Evolutionary conservation across 768 basidiomycete species (phyloP).

Genomic region (Lactifluus pinguis): DNA sequence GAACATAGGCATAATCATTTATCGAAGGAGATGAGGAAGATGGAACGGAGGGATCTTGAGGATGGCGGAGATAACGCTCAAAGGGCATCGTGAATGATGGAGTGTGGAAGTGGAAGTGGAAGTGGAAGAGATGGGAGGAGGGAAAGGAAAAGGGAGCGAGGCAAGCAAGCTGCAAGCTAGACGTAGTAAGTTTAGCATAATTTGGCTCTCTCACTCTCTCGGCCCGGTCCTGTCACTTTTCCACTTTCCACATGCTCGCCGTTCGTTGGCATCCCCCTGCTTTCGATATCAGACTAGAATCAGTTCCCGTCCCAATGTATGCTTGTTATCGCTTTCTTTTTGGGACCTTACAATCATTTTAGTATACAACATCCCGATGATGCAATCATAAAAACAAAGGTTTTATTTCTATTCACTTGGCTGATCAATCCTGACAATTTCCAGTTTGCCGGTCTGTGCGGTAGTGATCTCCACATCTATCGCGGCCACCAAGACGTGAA

Average conservation of each 20-base stretch:
- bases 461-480: constrained; percentile 70
- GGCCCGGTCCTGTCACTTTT: constrained; percentile 29
- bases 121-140: neutral
- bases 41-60: constrained; percentile 2
- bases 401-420: constrained; percentile 16
- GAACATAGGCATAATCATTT: constrained; percentile 9
- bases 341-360: neutral
- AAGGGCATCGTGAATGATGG: constrained; percentile 15
- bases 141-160: neutral
- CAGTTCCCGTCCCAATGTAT: constrained; percentile 45
- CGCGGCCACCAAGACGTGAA: constrained; percentile 49
- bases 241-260: neutral
- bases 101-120: neutral
- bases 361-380: constrained; percentile 70
- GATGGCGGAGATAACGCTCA: constrained; percentile 13
- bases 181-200: too few relatives aligned
- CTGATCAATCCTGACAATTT: neutral
- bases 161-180: neutral
- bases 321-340: constrained; percentile 21
- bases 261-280: constrained; percentile 55
- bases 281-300: constrained; percentile 64
- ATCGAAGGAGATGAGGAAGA: constrained; percentile 4
- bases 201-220: neutral
- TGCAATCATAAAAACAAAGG: constrained; percentile 68
- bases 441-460: constrained; percentile 60